These are phyloP conservation scores for Polyporus arcularius DNA, from an alignment of 768 basidiomycete genomes.

Conservation along the genomic window DNA sequence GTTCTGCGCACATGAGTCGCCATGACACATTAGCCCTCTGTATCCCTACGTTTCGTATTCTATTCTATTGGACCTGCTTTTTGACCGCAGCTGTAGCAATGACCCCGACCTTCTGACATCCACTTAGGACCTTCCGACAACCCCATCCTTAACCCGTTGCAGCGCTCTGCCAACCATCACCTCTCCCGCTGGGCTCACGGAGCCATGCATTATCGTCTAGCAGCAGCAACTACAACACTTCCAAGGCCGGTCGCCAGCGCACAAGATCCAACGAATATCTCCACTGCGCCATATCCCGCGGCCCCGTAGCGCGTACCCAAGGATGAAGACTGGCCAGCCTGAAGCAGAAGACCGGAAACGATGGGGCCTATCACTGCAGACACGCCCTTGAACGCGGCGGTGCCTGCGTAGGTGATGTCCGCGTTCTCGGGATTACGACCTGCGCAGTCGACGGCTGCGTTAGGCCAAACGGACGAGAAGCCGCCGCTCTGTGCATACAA, in stretches of 20 bases:
- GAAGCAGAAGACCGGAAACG: constrained; percentile 25
- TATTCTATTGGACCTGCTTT: background rate
- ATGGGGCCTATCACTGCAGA: constrained; percentile 27
- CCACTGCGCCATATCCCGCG: constrained; percentile 23
- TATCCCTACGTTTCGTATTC: background rate
- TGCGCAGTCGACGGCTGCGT: constrained; percentile 21
- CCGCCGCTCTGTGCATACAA: constrained; percentile 21
- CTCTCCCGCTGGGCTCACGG: background rate
- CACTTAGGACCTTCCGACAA: background rate
- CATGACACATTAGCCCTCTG: background rate
- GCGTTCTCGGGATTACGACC: constrained; percentile 21
- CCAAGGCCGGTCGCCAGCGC: constrained; percentile 20
- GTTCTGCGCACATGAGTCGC: no score
- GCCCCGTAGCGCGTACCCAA: constrained; percentile 13
- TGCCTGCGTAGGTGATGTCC: constrained; percentile 18
- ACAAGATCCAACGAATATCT: constrained; percentile 26
- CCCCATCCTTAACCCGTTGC: background rate
- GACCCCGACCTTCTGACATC: no score
- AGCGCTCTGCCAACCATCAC: background rate
- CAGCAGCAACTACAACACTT: constrained; percentile 19
- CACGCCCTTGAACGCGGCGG: constrained; percentile 21
- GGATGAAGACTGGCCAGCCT: constrained; percentile 17
- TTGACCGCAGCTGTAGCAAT: no score
- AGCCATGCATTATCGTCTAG: constrained; percentile 5
- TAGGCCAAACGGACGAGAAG: constrained; percentile 22